Base-by-base conservation (phyloP, 176 grass and related monocot species). In the Carex cristatella region DNA sequence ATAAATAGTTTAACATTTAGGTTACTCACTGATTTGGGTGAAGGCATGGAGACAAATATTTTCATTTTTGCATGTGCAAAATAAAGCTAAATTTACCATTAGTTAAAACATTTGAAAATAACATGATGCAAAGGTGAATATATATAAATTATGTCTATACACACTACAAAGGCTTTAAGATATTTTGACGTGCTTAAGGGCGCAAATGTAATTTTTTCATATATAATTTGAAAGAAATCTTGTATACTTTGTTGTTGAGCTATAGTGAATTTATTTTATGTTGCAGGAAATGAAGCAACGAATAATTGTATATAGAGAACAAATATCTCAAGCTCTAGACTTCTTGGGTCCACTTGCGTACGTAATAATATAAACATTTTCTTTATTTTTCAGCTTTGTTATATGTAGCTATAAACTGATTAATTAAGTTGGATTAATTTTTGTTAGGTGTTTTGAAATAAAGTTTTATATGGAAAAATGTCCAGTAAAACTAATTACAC, bases 281-380 rank as follows among this genome's bases (percentile, higher is more conserved):
- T 78, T 57, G 51, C 13, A 78, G 74, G 74, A 78, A 56, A 30
- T 78, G 74, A 78, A 78, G 51, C 74, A 57, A 78, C 48, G 27
- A 31, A 16, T 78, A 27, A 15, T 7, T 7, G 48, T 53, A 31
- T 78, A 78, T 27, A 32, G 13, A 32, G 51, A 57, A 1, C 48
- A 78, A 32, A 78, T 78, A 78, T 33, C 51, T 55, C 23, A 57
- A 32, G 28, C 74, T 57, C 51, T 55, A 57, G 13, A 16, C 2
- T 57, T 56, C 30, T 78, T 78, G 74, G 74, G 74, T 33, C 74
- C 74, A 28, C 74, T 78, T 33, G 74, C 38, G 38, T 40, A 40
- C 51, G 74, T 78, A 78, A 78, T 30, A 16, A 15, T 40, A 9
- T 9, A 16, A 15, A 42, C 0, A 1, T 44, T 56, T 30, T 32